Conservation (phyloP, 225 moss, liverwort and hornwort species). For the Lunularia cruciata region DNA sequence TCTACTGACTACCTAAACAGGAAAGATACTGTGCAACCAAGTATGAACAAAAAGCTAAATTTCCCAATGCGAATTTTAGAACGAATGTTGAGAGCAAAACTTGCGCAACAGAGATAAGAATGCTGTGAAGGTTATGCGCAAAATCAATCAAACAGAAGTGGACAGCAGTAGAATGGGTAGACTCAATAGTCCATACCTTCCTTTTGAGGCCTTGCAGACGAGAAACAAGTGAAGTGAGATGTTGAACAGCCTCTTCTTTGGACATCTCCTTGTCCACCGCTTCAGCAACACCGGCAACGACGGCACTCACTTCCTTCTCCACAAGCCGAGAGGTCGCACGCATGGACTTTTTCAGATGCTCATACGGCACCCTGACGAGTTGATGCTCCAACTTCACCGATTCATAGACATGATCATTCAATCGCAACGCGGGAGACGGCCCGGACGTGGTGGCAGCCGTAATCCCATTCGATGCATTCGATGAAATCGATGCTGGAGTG, state of each 20-base stretch:
- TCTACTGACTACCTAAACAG: too few species aligned
- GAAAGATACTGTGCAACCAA: too few species aligned
- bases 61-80: too few species aligned
- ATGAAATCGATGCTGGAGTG: too few species aligned
- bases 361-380: conserved; percentile 92
- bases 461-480: conserved; percentile 57
- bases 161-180: too few species aligned
- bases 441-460: conserved; percentile 34
- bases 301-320: conserved; percentile 98
- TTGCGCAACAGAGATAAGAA: too few species aligned
- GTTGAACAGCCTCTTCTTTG: conserved; percentile 97
- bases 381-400: conserved; percentile 96
- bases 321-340: conserved; percentile 81
- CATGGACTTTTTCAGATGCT: conserved; percentile 96
- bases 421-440: conserved; percentile 56
- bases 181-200: too few species aligned
- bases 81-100: too few species aligned
- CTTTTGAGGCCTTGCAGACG: conserved; percentile 97
- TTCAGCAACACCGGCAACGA: conserved; percentile 89
- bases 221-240: conserved; percentile 89
- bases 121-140: too few species aligned
- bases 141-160: too few species aligned
- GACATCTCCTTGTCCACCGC: conserved; percentile 91
- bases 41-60: too few species aligned
- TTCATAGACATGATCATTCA: conserved; percentile 75